Conservation (phyloP, 2,329 filamentous ascomycete genomes). For the Colletotrichum aenigma region DNA sequence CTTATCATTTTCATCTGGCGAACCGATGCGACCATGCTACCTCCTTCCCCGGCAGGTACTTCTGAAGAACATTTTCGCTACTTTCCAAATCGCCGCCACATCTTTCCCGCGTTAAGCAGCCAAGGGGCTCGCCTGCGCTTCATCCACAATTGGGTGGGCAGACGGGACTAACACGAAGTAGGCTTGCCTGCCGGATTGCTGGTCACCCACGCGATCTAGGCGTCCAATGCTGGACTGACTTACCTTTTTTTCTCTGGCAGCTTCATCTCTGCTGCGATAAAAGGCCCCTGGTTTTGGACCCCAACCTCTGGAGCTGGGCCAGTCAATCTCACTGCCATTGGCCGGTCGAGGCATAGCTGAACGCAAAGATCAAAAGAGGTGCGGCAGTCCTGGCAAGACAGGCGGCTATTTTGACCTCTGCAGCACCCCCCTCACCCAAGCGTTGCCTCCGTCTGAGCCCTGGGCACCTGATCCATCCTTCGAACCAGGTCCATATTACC, state of each 20-base stretch:
- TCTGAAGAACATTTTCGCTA: neutral
- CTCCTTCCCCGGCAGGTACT: neutral
- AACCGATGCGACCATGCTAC: neutral
- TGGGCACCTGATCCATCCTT: neutral
- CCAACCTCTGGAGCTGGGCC: neutral
- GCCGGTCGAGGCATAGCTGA: constrained; percentile 2
- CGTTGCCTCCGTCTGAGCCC: neutral
- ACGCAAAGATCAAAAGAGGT: neutral
- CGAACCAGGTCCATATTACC: neutral
- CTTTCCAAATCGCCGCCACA: neutral
- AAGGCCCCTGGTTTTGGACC: neutral
- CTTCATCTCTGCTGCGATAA: neutral
- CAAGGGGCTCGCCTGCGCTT: neutral
- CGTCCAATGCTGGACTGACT: neutral
- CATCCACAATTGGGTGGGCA: neutral
- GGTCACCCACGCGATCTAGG: neutral
- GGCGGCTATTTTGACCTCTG: neutral
- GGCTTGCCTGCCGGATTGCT: neutral
- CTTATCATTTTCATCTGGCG: neutral
- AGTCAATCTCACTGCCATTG: neutral
- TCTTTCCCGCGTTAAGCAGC: neutral
- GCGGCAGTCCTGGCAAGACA: neutral
- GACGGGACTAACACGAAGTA: neutral
- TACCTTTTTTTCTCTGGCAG: neutral
- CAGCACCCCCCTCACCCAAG: neutral